Evolutionary conservation across 768 basidiomycete genomes (phyloP), one percentile per base, ranked within the genome.

Genomic region (Infundibulicybe gibba): DNA sequence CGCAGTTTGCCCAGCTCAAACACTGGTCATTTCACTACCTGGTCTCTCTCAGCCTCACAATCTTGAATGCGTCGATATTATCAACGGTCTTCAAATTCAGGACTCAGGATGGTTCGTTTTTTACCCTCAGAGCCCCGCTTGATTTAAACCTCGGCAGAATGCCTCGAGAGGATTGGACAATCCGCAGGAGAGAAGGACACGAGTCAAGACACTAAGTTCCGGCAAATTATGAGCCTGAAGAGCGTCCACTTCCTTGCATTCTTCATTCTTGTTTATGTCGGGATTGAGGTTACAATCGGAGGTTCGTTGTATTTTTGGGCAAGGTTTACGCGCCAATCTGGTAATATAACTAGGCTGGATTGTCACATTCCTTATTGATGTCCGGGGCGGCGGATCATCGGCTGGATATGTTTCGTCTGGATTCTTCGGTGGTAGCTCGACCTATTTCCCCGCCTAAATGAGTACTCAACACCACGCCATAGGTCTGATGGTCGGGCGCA

Each of bases 201-300:
- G 17, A 68, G 57, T 43, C 65, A 59, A 30, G 60, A 58, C 13
- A 74, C 66, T 43, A 62, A 57, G 16, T 67, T 77, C 58, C 66
- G 67, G 16, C 76, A 84, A 50, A 81, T 86, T 45, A 53, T 86
- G 42, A 48, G 58, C 1, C 66, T 72, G 40, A 76, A 69, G 47
- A 70, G 72, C 0, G 82, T 87, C 1, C 83, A 87, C 50, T 61
- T 80, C 14, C 64, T 87, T 4, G 82, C 85, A 0, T 64, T 81
- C 51, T 87, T 83, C 55, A 72, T 77, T 44, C 66, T 85, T 8
- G 73, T 85, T 0, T 87, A 87, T 54, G 82, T 87, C 16, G 85
- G 85, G 9, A 75, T 83, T 2, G 85, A 87, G 54, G 83, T 86
- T 0, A 79, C 75, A 0, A 71, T 75, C 43, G 77, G 76, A 49